Conservation (phyloP, 768 basidiomycete species). For the Myochromella boudieri region DNA sequence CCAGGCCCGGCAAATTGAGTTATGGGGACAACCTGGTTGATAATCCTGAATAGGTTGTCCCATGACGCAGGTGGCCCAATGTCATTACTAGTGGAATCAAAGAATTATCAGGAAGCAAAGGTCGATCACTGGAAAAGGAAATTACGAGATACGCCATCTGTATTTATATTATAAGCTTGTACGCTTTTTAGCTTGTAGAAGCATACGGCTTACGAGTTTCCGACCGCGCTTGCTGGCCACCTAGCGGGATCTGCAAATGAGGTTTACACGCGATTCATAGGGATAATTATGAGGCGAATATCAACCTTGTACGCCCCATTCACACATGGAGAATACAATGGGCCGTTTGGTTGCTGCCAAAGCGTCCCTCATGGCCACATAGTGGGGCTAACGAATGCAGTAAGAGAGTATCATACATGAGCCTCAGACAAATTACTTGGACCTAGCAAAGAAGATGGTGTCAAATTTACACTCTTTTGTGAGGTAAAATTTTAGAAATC, state of each 20-base stretch:
- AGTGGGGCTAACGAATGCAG: conserved; percentile 34
- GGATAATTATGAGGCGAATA: not conserved
- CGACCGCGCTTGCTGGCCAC: conserved; percentile 44
- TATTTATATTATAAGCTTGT: not conserved
- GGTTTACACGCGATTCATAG: not conserved
- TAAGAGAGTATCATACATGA: not conserved
- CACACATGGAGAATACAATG: conserved; percentile 52
- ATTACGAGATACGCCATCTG: conserved; percentile 47
- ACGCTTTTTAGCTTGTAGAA: too few relatives aligned
- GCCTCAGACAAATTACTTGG: conserved; percentile 24
- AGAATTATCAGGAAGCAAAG: not conserved
- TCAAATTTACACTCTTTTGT: too few relatives aligned
- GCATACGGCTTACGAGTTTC: conserved; percentile 46
- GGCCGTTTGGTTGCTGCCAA: conserved; percentile 42
- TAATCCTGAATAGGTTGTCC: conserved; percentile 48
- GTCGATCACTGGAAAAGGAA: not conserved
- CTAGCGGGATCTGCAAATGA: conserved; percentile 42
- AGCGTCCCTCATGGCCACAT: conserved; percentile 45
- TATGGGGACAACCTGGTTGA: conserved; percentile 52
- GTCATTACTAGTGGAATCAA: conserved; percentile 34
- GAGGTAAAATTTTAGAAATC: too few relatives aligned
- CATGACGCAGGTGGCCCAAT: conserved; percentile 47
- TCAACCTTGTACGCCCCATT: conserved; percentile 44
- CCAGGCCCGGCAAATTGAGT: conserved; percentile 47
- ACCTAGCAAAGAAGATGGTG: conserved; percentile 25